These are phyloP conservation scores for Cylindrotheca closterium DNA, from an alignment of 108 stramenopile genomes.

Conservation along the genomic window DNA sequence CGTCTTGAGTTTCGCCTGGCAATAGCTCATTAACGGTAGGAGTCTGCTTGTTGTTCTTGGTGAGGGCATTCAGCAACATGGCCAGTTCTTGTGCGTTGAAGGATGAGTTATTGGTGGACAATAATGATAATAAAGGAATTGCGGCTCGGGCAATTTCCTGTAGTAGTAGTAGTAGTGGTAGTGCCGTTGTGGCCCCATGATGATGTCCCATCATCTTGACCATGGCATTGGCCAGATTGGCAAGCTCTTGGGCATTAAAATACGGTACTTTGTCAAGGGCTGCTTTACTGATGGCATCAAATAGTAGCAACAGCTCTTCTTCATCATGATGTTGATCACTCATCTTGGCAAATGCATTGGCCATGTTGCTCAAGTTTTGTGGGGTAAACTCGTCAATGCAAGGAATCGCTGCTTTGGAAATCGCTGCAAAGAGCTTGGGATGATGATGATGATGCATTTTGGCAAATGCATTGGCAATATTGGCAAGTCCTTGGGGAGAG, in stretches of 20 bases:
- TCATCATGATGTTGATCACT: not conserved
- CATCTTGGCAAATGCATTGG: not conserved
- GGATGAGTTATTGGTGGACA: not conserved
- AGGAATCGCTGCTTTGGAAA: too few species aligned
- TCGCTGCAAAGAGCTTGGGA: too few species aligned
- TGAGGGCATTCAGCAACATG: not conserved
- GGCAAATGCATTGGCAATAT: too few species aligned
- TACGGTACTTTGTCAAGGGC: not conserved
- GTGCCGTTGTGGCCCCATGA: too few species aligned
- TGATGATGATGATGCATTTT: too few species aligned
- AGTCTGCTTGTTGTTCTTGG: not conserved
- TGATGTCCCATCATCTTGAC: not conserved
- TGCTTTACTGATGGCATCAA: not conserved
- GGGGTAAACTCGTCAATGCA: too few species aligned
- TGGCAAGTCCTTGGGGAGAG: too few species aligned
- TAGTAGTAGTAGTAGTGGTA: not conserved
- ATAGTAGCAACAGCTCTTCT: not conserved
- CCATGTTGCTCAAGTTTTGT: not conserved
- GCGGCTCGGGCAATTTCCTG: not conserved
- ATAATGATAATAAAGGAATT: too few species aligned
- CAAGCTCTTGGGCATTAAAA: not conserved
- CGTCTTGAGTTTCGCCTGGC: too few species aligned
- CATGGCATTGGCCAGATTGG: not conserved
- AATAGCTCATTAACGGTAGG: too few species aligned
- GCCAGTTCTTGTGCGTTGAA: not conserved